Evolutionary conservation across 495 filamentous ascomycete species (phyloP).

Genomic region (Penicillium arizonense): DNA sequence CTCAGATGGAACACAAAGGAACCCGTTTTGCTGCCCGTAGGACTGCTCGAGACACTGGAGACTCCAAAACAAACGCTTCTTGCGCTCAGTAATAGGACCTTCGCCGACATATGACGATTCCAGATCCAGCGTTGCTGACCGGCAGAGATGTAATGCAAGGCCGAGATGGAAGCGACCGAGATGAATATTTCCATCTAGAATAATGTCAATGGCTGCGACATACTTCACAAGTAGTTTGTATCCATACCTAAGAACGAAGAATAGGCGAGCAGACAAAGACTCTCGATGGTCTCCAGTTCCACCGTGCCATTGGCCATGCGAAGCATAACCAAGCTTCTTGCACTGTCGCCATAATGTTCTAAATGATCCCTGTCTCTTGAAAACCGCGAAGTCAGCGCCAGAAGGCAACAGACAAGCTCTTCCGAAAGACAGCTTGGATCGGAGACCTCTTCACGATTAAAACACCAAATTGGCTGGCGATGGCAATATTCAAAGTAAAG

Average conservation of each 20-base stretch:
- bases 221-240: not conserved
- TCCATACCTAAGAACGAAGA: constrained; percentile 40
- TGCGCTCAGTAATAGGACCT: constrained; percentile 32
- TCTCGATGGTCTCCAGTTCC: constrained; percentile 43
- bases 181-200: constrained; percentile 37
- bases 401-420: constrained; percentile 42
- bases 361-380: constrained; percentile 35
- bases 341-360: constrained; percentile 40
- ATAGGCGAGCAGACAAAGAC: constrained; percentile 43
- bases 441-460: constrained; percentile 41
- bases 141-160: constrained; percentile 42
- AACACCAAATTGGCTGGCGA: constrained; percentile 49
- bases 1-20: constrained; percentile 34
- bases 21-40: constrained; percentile 41
- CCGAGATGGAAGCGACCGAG: constrained; percentile 44
- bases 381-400: constrained; percentile 43
- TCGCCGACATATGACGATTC: constrained; percentile 32
- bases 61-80: constrained; percentile 46
- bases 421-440: constrained; percentile 36
- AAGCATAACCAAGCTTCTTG: constrained; percentile 44
- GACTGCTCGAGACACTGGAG: constrained; percentile 41
- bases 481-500: constrained; percentile 48
- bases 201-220: constrained; percentile 1
- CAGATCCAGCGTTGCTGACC: constrained; percentile 42
- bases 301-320: constrained; percentile 47